A percentile compares a stretch with the other conserved stretches of the same genome.
Conservation (phyloP, 2,329 filamentous ascomycete species). For the Trichoderma gracile region DNA sequence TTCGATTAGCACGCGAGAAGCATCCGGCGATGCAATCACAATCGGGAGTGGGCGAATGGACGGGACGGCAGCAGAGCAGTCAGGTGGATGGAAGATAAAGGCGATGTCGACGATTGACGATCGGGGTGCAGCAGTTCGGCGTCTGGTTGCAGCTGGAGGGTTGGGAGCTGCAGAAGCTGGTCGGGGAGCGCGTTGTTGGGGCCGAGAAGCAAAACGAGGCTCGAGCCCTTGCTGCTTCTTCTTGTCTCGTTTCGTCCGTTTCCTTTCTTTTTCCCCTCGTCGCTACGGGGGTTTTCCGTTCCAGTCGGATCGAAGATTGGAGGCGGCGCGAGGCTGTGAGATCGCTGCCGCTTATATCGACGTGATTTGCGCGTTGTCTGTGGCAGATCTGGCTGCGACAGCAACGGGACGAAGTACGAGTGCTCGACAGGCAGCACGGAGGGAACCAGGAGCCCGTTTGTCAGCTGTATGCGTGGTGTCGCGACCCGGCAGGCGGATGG, state of each 20-base stretch:
- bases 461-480: conserved; percentile 10
- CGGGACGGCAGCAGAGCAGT: conserved; percentile 6
- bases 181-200: conserved; percentile 9
- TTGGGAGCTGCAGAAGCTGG: conserved; percentile 19
- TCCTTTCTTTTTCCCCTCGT: not conserved
- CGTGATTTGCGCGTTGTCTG: conserved; percentile 4
- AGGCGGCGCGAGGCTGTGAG: conserved; percentile 7
- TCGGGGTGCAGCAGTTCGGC: conserved; percentile 14
- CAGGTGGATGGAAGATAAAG: not conserved
- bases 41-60: conserved; percentile 7
- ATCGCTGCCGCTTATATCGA: conserved; percentile 6
- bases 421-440: conserved; percentile 4
- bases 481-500: not conserved
- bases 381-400: conserved; percentile 16
- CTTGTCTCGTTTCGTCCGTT: not conserved
- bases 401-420: conserved; percentile 10
- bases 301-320: conserved; percentile 15
- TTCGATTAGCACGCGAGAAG: conserved; percentile 10
- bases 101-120: not conserved
- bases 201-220: conserved; percentile 8
- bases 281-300: not conserved
- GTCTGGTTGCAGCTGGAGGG: conserved; percentile 20
- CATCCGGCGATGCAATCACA: conserved; percentile 22
- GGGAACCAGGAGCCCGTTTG: not conserved
- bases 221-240: conserved; percentile 11